Conservation (phyloP, 208 protist species). For the Herpetomonas tarakana region DNA sequence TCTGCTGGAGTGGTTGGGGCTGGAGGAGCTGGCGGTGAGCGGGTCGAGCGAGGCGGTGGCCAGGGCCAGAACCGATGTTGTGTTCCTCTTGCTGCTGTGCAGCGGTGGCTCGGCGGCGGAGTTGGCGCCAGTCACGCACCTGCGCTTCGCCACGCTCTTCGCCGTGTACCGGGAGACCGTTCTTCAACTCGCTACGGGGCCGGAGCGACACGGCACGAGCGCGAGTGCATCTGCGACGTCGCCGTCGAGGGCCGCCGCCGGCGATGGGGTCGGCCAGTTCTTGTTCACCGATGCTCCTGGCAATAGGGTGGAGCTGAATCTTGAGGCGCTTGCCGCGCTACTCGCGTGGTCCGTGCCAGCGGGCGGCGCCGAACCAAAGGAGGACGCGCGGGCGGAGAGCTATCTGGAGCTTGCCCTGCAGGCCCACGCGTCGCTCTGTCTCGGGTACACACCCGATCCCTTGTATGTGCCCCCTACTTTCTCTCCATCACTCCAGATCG, state of each 20-base stretch:
- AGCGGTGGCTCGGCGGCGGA: constrained; percentile 54
- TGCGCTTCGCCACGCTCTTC: constrained; percentile 41
- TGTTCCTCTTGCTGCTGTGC: constrained; percentile 67
- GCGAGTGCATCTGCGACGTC: constrained; percentile 1
- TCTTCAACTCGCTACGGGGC: not conserved
- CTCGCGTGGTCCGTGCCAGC: constrained; percentile 11
- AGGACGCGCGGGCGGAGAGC: constrained; percentile 18
- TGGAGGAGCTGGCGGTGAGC: constrained; percentile 34
- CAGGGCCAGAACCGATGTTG: constrained; percentile 58
- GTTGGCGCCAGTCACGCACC: constrained; percentile 25
- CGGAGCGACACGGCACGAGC: not conserved
- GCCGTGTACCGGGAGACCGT: constrained; percentile 39
- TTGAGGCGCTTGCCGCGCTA: constrained; percentile 18
- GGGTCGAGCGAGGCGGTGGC: constrained; percentile 48
- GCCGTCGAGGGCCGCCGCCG: not conserved
- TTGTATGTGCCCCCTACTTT: not conserved
- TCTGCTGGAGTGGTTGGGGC: constrained; percentile 67
- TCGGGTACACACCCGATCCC: constrained; percentile 1
- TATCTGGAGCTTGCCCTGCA: constrained; percentile 47
- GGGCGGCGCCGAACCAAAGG: constrained; percentile 1
- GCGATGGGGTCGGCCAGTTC: constrained; percentile 7
- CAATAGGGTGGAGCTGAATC: constrained; percentile 26
- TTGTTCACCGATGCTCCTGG: constrained; percentile 33
- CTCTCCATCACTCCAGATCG: not conserved
- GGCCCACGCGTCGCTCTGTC: constrained; percentile 12